Percentiles rank a stretch among this genome's conserved stretches.
Evolutionary conservation across 805 yeast species (phyloP).

Genomic region (Candida michaelii): DNA sequence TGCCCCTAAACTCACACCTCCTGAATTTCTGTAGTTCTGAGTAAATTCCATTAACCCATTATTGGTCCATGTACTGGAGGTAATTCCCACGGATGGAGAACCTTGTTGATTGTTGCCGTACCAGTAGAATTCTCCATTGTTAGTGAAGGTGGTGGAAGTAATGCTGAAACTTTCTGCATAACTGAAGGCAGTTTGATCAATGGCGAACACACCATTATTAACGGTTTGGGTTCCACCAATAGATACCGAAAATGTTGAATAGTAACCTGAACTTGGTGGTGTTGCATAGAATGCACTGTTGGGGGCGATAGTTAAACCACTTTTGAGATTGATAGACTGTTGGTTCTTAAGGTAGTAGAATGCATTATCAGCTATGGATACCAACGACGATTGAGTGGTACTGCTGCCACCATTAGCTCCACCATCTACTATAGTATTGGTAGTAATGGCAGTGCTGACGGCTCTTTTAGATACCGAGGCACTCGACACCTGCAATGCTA

Average conservation of each 20-base stretch:
- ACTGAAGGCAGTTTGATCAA: background rate
- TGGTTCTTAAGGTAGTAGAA: background rate
- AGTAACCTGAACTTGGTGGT: background rate
- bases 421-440: background rate
- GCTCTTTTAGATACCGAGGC: too few relatives aligned
- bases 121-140: conserved; percentile 25
- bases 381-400: conserved; percentile 1
- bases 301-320: background rate
- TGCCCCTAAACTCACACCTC: conserved; percentile 16
- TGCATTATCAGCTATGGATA: too few relatives aligned
- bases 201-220: conserved; percentile 2
- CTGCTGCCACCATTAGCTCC: background rate
- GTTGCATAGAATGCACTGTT: background rate
- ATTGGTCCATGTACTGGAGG: conserved; percentile 18
- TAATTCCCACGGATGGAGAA: conserved; percentile 15
- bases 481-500: too few relatives aligned
- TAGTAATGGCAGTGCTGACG: too few relatives aligned
- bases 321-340: background rate
- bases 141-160: conserved; percentile 15
- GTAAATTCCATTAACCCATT: conserved; percentile 22
- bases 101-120: conserved; percentile 22
- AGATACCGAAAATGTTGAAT: background rate
- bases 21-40: conserved; percentile 18
- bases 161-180: background rate
- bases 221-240: background rate